These are phyloP conservation scores for Suillus alpinus DNA, from an alignment of 768 basidiomycete species.

Conservation along the genomic window DNA sequence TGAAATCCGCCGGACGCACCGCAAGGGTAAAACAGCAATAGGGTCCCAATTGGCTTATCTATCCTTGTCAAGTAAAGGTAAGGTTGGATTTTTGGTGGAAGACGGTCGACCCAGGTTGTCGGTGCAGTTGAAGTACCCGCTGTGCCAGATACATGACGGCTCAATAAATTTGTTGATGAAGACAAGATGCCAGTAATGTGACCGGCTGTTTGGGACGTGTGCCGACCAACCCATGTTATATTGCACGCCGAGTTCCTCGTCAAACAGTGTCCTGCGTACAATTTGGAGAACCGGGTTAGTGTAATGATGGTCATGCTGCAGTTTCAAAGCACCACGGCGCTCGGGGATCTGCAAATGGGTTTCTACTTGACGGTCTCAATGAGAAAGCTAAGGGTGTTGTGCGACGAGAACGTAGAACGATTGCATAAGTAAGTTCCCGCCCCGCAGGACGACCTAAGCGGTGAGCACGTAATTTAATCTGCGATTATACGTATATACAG, in stretches of 20 bases:
- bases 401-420: no score
- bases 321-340: no score
- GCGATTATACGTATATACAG: not conserved
- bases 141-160: constrained; percentile 15
- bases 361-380: no score
- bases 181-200: not conserved
- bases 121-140: constrained; percentile 13
- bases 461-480: no score
- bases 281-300: not conserved
- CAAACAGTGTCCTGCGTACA: not conserved
- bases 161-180: not conserved
- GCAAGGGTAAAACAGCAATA: constrained; percentile 92
- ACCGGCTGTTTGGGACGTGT: not conserved
- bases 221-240: not conserved
- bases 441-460: no score
- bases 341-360: no score
- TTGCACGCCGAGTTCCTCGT: not conserved
- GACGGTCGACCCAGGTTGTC: constrained; percentile 62
- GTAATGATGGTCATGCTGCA: not conserved
- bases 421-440: no score
- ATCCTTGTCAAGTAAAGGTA: constrained; percentile 86
- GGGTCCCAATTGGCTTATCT: constrained; percentile 95
- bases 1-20: constrained; percentile 47
- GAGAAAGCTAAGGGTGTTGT: no score
- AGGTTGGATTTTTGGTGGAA: constrained; percentile 61